Conservation (phyloP, 768 basidiomycete genomes). For the Mycena belliarum region DNA sequence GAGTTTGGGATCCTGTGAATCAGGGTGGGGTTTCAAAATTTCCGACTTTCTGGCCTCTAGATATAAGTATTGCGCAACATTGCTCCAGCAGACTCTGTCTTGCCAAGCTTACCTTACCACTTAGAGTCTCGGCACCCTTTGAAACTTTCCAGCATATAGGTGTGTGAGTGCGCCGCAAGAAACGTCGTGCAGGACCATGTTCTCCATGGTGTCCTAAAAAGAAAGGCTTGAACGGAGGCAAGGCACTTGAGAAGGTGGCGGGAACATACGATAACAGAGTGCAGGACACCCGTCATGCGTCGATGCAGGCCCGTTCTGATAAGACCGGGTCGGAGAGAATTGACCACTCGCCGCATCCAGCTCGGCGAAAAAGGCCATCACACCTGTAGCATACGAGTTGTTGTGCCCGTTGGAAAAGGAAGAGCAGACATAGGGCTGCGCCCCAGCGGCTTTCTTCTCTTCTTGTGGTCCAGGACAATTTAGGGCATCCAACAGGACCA, state of each 20-base stretch:
- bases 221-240: background rate
- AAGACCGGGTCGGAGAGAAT: slow-evolving; percentile 44
- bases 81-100: no score
- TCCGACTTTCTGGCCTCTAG: slow-evolving; percentile 29
- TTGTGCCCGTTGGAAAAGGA: no score
- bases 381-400: no score
- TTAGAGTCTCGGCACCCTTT: slow-evolving; percentile 24
- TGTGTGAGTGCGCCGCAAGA: slow-evolving; percentile 27
- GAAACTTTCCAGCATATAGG: slow-evolving; percentile 25
- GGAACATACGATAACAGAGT: slow-evolving; percentile 13
- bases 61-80: slow-evolving; percentile 24
- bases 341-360: slow-evolving; percentile 45
- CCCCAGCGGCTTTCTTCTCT: slow-evolving; percentile 24
- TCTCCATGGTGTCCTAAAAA: slow-evolving; percentile 15
- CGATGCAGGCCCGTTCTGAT: slow-evolving; percentile 28
- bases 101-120: slow-evolving; percentile 26
- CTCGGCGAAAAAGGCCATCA: slow-evolving; percentile 43
- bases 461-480: slow-evolving; percentile 25
- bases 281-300: slow-evolving; percentile 21
- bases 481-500: no score
- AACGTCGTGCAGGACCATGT: slow-evolving; percentile 16
- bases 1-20: slow-evolving; percentile 22
- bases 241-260: no score
- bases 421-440: slow-evolving; percentile 18
- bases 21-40: slow-evolving; percentile 18